Evolutionary conservation across 306 rosid species (phyloP).

Genomic region (Acacia acuminata): DNA sequence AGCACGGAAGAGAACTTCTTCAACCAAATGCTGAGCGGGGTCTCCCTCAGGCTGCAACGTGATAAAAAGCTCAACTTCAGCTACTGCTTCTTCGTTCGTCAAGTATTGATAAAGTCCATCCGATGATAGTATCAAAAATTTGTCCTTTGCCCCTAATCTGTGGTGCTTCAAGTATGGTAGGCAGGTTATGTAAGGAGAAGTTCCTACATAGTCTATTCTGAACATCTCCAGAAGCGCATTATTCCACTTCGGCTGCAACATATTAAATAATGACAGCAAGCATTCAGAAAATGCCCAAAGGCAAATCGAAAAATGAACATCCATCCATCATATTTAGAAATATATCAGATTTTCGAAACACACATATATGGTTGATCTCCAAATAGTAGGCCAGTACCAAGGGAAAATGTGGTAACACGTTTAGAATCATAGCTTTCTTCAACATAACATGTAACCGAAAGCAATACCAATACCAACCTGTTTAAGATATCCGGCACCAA

Average conservation of each 20-base stretch:
- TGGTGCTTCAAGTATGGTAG: conserved; percentile 85
- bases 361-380: background rate
- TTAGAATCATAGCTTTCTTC: background rate
- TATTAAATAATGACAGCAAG: background rate
- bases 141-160: conserved; percentile 85
- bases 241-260: conserved; percentile 95
- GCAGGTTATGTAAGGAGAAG: conserved; percentile 84
- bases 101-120: conserved; percentile 96
- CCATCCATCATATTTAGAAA: background rate
- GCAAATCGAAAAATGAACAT: background rate
- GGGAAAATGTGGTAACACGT: too few species aligned
- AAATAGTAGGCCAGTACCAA: background rate
- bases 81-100: conserved; percentile 93
- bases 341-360: background rate
- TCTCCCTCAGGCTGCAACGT: conserved; percentile 95
- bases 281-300: background rate
- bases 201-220: conserved; percentile 88
- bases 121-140: conserved; percentile 83
- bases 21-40: conserved; percentile 94
- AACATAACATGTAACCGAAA: background rate
- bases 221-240: conserved; percentile 88
- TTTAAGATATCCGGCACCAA: conserved; percentile 97
- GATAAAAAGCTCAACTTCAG: conserved; percentile 94
- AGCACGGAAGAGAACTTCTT: conserved; percentile 92
- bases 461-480: conserved; percentile 61